A percentile compares a stretch with the other conserved stretches of the same genome.
Conservation (phyloP, 2,329 filamentous ascomycete species). For the Mollisia scopiformis region DNA sequence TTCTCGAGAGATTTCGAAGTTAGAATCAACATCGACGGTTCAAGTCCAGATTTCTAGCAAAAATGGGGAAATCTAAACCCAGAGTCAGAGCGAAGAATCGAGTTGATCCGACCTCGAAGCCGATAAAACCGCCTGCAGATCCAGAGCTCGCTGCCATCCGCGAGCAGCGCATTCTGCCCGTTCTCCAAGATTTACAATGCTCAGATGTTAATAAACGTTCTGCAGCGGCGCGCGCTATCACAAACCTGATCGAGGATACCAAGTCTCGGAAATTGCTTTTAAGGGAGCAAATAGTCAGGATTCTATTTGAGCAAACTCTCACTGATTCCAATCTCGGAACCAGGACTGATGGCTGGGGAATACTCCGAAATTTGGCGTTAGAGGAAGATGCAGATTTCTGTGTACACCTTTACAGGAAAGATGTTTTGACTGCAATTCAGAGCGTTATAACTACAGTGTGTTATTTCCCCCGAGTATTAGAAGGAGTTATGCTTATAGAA, state of each 20-base stretch:
- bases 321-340: constrained; percentile 66
- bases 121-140: constrained; percentile 63
- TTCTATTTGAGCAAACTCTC: constrained; percentile 65
- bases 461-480: constrained; percentile 3
- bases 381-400: constrained; percentile 70
- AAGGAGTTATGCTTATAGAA: constrained; percentile 4
- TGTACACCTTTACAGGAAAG: constrained; percentile 64
- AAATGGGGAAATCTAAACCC: constrained; percentile 62
- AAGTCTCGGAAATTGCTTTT: constrained; percentile 67
- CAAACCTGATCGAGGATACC: constrained; percentile 63
- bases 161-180: constrained; percentile 64
- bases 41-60: constrained; percentile 7
- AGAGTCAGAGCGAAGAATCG: constrained; percentile 55
- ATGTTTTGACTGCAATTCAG: constrained; percentile 63
- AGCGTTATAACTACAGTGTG: constrained; percentile 57
- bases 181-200: constrained; percentile 62
- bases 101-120: constrained; percentile 58
- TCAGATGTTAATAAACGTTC: constrained; percentile 61
- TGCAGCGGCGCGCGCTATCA: constrained; percentile 60
- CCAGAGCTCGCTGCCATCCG: constrained; percentile 66
- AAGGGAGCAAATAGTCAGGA: constrained; percentile 66
- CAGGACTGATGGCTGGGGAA: constrained; percentile 68
- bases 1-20: background rate
- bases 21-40: background rate
- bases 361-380: constrained; percentile 61